Evolutionary conservation across 768 basidiomycete genomes (phyloP).

Genomic region (Termitomyces sp.): DNA sequence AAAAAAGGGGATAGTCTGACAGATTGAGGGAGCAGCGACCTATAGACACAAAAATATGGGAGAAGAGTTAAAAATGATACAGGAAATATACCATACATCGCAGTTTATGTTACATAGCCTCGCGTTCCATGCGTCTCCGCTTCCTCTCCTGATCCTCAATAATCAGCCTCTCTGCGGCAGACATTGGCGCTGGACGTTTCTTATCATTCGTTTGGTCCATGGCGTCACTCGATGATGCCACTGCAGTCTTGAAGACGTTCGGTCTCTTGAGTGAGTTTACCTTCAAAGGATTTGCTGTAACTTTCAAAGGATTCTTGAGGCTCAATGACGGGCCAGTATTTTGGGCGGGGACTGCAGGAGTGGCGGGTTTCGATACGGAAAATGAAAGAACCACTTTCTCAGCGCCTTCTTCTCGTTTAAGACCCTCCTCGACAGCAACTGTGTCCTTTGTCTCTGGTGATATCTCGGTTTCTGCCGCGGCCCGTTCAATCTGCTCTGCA

Average conservation of each 20-base stretch:
- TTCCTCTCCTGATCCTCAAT: conserved; percentile 91
- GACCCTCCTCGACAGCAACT: conserved; percentile 51
- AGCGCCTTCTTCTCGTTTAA: conserved; percentile 69
- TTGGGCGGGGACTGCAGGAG: conserved; percentile 28
- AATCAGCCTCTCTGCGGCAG: conserved; percentile 84
- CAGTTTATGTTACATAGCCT: conserved; percentile 23
- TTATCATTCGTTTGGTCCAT: conserved; percentile 44
- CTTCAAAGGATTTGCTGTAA: conserved; percentile 59
- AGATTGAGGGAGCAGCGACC: background rate
- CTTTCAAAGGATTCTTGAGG: conserved; percentile 67
- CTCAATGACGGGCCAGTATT: conserved; percentile 34
- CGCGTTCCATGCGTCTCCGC: conserved; percentile 68
- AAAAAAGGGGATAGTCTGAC: background rate
- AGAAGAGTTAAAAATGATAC: conserved; percentile 19
- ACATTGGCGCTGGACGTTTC: conserved; percentile 67
- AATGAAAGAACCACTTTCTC: conserved; percentile 80
- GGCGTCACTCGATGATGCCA: conserved; percentile 30
- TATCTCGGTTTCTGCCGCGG: conserved; percentile 45
- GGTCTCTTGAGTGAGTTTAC: conserved; percentile 70
- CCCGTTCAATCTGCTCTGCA: conserved; percentile 92
- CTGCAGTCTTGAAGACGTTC: conserved; percentile 67
- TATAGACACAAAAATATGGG: conserved; percentile 15
- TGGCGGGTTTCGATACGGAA: conserved; percentile 47
- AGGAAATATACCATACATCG: conserved; percentile 7
- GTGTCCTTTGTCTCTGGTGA: conserved; percentile 34